These are phyloP conservation scores for Hansenula sp. DNA, from an alignment of 1,139 yeast genomes.

Conservation along the genomic window DNA sequence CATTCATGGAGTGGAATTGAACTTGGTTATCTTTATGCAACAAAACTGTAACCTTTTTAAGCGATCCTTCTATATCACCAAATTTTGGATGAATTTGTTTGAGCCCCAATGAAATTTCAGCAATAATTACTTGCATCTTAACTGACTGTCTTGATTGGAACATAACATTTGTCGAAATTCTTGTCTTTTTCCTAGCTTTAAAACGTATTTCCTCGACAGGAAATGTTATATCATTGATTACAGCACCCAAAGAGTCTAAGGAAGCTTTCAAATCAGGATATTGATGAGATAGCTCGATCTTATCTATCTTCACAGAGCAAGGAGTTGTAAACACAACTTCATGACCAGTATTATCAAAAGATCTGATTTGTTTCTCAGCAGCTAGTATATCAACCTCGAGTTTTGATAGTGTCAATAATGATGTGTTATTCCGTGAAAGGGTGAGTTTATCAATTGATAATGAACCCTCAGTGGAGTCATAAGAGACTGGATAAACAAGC, in stretches of 20 bases:
- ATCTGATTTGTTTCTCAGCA: constrained; percentile 16
- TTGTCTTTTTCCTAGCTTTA: constrained; percentile 18
- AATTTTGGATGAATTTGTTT: constrained; percentile 32
- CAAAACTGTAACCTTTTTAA: constrained; percentile 29
- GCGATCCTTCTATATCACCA: constrained; percentile 36
- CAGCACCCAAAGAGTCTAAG: constrained; percentile 1
- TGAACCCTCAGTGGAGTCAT: constrained; percentile 8
- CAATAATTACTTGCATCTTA: constrained; percentile 16
- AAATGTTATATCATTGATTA: constrained; percentile 5
- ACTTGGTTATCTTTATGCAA: constrained; percentile 29
- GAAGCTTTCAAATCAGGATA: constrained; percentile 8
- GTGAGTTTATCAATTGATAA: constrained; percentile 10
- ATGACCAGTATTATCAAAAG: constrained; percentile 20
- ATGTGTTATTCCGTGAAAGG: not conserved
- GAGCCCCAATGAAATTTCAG: constrained; percentile 24
- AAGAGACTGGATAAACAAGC: constrained; percentile 18
- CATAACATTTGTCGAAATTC: constrained; percentile 19
- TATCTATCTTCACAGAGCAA: constrained; percentile 11
- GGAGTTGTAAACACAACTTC: constrained; percentile 14
- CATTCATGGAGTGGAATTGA: constrained; percentile 25
- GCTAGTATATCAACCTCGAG: constrained; percentile 5
- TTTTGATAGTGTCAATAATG: constrained; percentile 6
- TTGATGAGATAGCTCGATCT: constrained; percentile 12
- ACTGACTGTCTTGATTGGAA: constrained; percentile 24
- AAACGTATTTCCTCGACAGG: constrained; percentile 13